Base-by-base conservation (phyloP, 2,329 filamentous ascomycete genomes). In the Mariannaea elegans region DNA sequence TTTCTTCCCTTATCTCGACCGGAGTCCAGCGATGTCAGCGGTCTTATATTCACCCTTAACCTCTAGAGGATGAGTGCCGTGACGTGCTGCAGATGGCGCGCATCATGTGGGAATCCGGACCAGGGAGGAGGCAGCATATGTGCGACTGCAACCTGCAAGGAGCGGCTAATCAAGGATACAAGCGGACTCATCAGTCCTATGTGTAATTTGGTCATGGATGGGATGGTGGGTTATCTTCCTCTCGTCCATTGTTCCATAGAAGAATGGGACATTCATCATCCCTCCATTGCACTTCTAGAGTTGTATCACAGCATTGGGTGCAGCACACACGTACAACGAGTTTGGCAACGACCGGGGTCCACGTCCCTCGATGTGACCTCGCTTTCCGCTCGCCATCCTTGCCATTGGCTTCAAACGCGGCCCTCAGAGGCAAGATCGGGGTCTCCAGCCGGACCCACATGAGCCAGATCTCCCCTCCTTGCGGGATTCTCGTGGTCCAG, bases 141-240 rank as follows among this genome's bases (percentile, higher is more conserved):
- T 38, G 31, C 55, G 31, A 56, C 45, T 49, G 13, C 19, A 16
- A 60, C 65, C 58, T 57, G 51, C 32, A 56, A 59, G 31, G 46
- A 46, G 47, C 68, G 68, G 68, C 61, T 71, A 71, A 60, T 57
- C 59, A 62, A 71, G 68, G 68, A 51, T 70, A 71, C 52, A 59
- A 53, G 50, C 65, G 68, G 68, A 55, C 63, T 50, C 60, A 56
- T 61, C 45, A 64, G 61, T 65, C 8, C 32, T 13, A 31, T 13
- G 39, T 46, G 44, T 8, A 18, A 51, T 50, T 66, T 65, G 61
- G 58, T 63, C 49, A 62, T 64, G 47, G 19, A 34, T 18, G 36
- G 46, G 48, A 55, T 39, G 44, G 55, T 41, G 58, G 52, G 49
- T 52, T 27, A 53, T 32, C 41, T 48, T 39, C 49, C 49, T 44